phyloP scores from a whole-genome alignment of 495 filamentous ascomycete genomes.

The Neurospora pannonica region DNA sequence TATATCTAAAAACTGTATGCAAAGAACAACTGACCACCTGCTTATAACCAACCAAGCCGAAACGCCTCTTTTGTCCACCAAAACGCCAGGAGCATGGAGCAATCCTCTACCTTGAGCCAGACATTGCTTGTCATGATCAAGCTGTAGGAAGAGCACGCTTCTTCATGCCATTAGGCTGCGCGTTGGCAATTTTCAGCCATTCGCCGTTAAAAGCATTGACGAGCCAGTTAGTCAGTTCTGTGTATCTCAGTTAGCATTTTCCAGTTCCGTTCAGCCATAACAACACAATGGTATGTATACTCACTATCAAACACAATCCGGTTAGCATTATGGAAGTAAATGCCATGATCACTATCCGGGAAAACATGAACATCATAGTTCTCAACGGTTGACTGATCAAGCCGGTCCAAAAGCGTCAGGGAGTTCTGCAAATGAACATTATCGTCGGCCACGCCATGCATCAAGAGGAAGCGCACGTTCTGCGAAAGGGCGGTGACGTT shows the following conservation, averaged over 20 bases:
- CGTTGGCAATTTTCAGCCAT: constrained; percentile 66
- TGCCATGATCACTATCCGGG: constrained; percentile 92
- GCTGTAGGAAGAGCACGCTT: not conserved
- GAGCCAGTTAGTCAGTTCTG: constrained; percentile 85
- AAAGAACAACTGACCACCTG: not conserved
- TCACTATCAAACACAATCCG: constrained; percentile 89
- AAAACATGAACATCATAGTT: constrained; percentile 97
- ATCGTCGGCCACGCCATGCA: constrained; percentile 92
- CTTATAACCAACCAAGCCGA: not conserved
- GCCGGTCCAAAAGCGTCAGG: constrained; percentile 71
- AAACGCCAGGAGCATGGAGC: not conserved
- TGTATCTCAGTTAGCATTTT: constrained; percentile 16
- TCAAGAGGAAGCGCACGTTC: constrained; percentile 80
- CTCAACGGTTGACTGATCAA: constrained; percentile 74
- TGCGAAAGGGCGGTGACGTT: constrained; percentile 58
- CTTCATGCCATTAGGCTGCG: constrained; percentile 43
- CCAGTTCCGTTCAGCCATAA: not conserved
- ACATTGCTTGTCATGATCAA: not conserved
- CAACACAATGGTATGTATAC: constrained; percentile 18
- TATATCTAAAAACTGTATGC: not conserved
- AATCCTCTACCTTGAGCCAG: not conserved
- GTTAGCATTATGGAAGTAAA: constrained; percentile 91
- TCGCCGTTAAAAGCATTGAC: constrained; percentile 97
- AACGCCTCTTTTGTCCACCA: not conserved
- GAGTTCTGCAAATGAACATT: constrained; percentile 97